Percentiles rank a stretch among this genome's conserved stretches.
These are phyloP conservation scores for Sphenostylis stenocarpa DNA, from an alignment of 306 rosid species.

Conservation along the genomic window DNA sequence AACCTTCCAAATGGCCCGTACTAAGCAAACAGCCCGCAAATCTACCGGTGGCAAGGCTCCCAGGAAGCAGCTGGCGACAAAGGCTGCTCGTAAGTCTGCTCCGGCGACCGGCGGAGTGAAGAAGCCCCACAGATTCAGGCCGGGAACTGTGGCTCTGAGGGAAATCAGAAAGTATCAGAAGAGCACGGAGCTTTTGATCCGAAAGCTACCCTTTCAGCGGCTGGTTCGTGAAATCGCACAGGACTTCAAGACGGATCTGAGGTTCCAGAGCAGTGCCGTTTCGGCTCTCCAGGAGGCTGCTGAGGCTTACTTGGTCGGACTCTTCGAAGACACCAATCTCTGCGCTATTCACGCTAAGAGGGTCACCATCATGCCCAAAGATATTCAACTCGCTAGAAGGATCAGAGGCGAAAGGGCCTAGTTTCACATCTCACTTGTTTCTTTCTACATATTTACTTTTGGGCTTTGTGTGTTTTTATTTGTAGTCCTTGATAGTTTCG, in stretches of 20 bases:
- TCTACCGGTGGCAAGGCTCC: constrained; percentile 51
- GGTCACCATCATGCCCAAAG: constrained; percentile 48
- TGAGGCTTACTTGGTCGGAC: constrained; percentile 39
- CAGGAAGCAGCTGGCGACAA: constrained; percentile 44
- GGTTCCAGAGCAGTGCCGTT: constrained; percentile 49
- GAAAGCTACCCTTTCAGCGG: constrained; percentile 44
- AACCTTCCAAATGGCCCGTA: constrained; percentile 30
- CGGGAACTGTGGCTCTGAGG: constrained; percentile 41
- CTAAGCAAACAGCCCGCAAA: constrained; percentile 46
- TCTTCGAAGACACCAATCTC: constrained; percentile 43
- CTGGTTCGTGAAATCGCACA: constrained; percentile 49
- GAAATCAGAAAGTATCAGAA: constrained; percentile 51
- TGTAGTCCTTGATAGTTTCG: no score
- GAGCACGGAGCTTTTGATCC: constrained; percentile 40
- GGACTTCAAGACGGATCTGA: constrained; percentile 45
- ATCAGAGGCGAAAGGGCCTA: constrained; percentile 48
- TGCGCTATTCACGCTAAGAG: constrained; percentile 47
- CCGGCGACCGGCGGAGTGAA: constrained; percentile 50
- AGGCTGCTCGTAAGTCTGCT: constrained; percentile 43
- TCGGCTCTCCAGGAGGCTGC: constrained; percentile 43
- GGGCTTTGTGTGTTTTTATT: no score
- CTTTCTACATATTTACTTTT: no score
- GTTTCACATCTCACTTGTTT: not conserved
- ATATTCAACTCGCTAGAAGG: constrained; percentile 48
- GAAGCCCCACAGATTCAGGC: constrained; percentile 49